These are phyloP conservation scores for Fragaria ananassa DNA, from an alignment of 306 rosid species.

Conservation along the genomic window DNA sequence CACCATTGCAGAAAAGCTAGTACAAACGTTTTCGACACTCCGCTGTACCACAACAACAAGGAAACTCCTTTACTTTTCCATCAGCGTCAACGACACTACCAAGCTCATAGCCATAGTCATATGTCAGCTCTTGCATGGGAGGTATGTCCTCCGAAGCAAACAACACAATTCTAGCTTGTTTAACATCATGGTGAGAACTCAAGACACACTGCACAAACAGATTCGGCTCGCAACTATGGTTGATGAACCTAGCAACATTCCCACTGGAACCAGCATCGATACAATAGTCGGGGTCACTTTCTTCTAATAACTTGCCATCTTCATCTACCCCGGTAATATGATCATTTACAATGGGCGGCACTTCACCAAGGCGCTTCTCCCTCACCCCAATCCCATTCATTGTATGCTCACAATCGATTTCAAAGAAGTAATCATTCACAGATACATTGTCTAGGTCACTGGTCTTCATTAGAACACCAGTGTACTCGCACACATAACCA, in stretches of 20 bases:
- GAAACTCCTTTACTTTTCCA: conserved; percentile 1
- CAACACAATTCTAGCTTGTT: conserved; percentile 22
- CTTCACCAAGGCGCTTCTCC: conserved; percentile 26
- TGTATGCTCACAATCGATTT: conserved; percentile 26
- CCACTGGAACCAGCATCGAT: conserved; percentile 22
- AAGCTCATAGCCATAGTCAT: conserved; percentile 20
- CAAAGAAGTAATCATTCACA: conserved; percentile 24
- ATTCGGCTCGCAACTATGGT: conserved; percentile 32
- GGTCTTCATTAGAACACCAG: conserved; percentile 22
- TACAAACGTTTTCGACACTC: conserved; percentile 22
- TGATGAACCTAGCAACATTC: conserved; percentile 27
- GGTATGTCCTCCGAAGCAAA: conserved; percentile 28
- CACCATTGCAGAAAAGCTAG: background rate
- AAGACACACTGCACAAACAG: conserved; percentile 29
- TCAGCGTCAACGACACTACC: conserved; percentile 11
- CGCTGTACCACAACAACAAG: conserved; percentile 9
- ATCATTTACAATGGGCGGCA: background rate
- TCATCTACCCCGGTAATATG: background rate
- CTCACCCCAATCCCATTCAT: conserved; percentile 23
- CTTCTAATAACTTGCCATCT: background rate
- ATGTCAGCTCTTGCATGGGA: conserved; percentile 19
- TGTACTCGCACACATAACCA: conserved; percentile 23
- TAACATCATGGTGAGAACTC: conserved; percentile 25
- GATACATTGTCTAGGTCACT: conserved; percentile 12
- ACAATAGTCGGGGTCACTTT: conserved; percentile 14